Percentiles rank a stretch among this genome's conserved stretches.
phyloP scores from a whole-genome alignment of 2,329 filamentous ascomycete genomes.

The Allantophomopsis lycopodina region DNA sequence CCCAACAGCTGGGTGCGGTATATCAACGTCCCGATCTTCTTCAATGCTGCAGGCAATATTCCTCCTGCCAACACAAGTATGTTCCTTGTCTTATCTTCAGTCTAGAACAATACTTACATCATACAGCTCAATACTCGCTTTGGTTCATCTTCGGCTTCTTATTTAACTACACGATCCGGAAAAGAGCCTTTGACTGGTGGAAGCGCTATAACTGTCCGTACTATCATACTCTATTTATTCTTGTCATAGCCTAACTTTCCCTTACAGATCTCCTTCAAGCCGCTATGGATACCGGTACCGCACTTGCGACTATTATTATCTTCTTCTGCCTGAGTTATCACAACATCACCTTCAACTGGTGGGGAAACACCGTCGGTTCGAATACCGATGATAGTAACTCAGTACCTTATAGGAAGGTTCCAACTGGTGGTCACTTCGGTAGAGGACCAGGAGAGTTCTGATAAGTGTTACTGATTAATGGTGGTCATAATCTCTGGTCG shows the following conservation, averaged over 20 bases:
- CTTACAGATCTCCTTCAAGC: constrained; percentile 46
- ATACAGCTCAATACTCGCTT: constrained; percentile 35
- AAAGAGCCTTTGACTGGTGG: constrained; percentile 58
- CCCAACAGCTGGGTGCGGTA: constrained; percentile 49
- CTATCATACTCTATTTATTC: background rate
- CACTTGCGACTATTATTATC: constrained; percentile 52
- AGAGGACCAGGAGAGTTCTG: constrained; percentile 18
- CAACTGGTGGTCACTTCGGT: constrained; percentile 16
- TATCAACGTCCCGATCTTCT: constrained; percentile 54
- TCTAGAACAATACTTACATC: background rate
- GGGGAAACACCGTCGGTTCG: constrained; percentile 20
- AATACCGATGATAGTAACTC: constrained; percentile 21
- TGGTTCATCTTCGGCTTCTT: constrained; percentile 53
- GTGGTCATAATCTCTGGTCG: background rate
- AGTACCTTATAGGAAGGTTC: constrained; percentile 18
- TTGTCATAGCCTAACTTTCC: constrained; percentile 13
- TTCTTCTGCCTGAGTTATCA: constrained; percentile 43
- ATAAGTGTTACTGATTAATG: background rate
- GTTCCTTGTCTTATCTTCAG: background rate
- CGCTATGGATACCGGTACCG: constrained; percentile 53
- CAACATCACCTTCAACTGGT: constrained; percentile 17
- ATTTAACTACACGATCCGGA: constrained; percentile 55
- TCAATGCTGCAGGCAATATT: constrained; percentile 46
- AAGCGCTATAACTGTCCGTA: constrained; percentile 53
- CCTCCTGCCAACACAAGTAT: constrained; percentile 59